These are phyloP conservation scores for Tetrahymena borealis DNA, from an alignment of 73 alveolate species.

Conservation along the genomic window DNA sequence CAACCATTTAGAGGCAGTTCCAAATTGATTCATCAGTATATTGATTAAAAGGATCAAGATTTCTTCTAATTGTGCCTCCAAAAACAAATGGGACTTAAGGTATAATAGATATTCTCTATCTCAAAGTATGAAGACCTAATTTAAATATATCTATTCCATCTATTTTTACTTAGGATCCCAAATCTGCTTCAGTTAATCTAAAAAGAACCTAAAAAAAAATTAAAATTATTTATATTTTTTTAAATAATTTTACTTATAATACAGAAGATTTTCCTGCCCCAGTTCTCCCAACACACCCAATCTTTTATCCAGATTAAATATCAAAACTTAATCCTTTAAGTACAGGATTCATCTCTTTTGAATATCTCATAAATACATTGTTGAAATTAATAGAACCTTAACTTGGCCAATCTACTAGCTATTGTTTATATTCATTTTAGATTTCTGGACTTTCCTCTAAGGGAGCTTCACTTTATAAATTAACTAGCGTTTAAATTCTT, in stretches of 20 bases:
- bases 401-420: too few relatives aligned
- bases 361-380: too few relatives aligned
- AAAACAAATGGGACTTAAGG: conserved; percentile 52
- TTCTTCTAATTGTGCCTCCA: conserved; percentile 49
- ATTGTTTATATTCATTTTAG: too few relatives aligned
- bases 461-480: too few relatives aligned
- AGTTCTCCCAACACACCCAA: conserved; percentile 62
- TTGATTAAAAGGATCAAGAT: conserved; percentile 46
- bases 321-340: conserved; percentile 2
- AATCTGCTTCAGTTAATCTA: conserved; percentile 39
- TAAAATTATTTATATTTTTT: conserved; percentile 18
- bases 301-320: conserved; percentile 52
- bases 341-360: too few relatives aligned
- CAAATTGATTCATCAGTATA: conserved; percentile 23
- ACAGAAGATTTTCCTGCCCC: conserved; percentile 70
- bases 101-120: conserved; percentile 49
- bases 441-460: too few relatives aligned
- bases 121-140: conserved; percentile 44
- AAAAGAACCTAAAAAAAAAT: conserved; percentile 33
- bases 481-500: too few relatives aligned
- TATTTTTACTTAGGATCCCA: too few relatives aligned
- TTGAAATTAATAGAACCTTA: too few relatives aligned
- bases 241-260: too few relatives aligned
- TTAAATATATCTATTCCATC: conserved; percentile 50
- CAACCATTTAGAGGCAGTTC: too few relatives aligned